Evolutionary conservation across 2,329 filamentous ascomycete species (phyloP), one percentile per base, ranked within the genome.

Genomic region (Cladophialophora psammophila): DNA sequence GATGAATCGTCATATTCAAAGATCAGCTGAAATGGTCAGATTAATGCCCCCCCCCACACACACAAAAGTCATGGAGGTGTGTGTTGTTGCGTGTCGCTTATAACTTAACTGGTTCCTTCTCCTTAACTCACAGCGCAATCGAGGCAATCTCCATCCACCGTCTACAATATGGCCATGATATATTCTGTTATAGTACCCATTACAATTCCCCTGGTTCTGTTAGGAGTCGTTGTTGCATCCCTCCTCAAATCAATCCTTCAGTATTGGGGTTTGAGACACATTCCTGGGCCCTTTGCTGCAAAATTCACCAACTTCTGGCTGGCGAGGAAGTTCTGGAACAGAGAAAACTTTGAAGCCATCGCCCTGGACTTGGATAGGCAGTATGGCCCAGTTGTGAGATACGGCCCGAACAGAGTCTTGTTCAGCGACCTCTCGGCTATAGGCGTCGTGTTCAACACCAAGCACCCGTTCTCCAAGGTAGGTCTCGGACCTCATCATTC

Each of bases 291-390:
- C 0, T 82, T 88, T 66, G 73, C 91, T 42, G 92, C 91, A 26
- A 89, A 80, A 5, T 82, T 86, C 61, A 91, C 89, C n/a, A 87
- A 94, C 74, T 88, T 87, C 83, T 94, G 91, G 91, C 84, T 91
- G n/a, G 86, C 92, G 5, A 7, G 32, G 35, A 63, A 67, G 38
- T 53, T 32, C 38, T 60, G 60, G 64, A 57, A 53, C 15, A 60
- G 32, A 5, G 32, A 40, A 20, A 31, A 32, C 48, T 59, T 57
- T 40, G 54, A 18, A 26, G 54, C 60, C 18, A 59, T 67, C 34
- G 32, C 60, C 26, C 13, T 60, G 13, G 60, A 55, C 32, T 31
- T 67, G 13, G 53, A 65, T 13, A 45, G 48, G 26, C 62, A 40
- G 45, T 68, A 70, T 52, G 68, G 68, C 36, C 50, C 55, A 13